phyloP scores from a whole-genome alignment of 2,329 filamentous ascomycete species.

The Trichoderma hamatum region DNA sequence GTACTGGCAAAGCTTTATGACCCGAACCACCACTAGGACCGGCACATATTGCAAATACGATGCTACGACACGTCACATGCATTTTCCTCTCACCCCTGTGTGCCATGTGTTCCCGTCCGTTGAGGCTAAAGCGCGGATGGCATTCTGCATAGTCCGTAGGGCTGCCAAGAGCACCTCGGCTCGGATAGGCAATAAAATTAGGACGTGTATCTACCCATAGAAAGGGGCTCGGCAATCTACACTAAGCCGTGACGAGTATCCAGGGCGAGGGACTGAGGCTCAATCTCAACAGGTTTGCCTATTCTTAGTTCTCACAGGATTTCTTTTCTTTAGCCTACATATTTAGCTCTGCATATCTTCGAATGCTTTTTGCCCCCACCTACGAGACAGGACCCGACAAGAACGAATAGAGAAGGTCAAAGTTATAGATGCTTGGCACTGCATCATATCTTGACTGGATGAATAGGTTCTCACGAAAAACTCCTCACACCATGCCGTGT shows the following conservation, averaged over 20 bases:
- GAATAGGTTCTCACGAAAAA: neutral
- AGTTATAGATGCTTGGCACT: neutral
- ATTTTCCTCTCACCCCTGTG: neutral
- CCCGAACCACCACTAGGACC: neutral
- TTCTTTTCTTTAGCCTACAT: neutral
- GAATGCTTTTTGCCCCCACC: neutral
- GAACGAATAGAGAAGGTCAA: neutral
- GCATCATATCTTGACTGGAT: neutral
- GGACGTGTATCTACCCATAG: neutral
- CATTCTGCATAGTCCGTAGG: constrained; percentile 15
- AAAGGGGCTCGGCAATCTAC: constrained; percentile 12
- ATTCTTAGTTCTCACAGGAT: constrained; percentile 1
- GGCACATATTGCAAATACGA: constrained; percentile 3
- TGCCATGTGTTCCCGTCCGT: constrained; percentile 13
- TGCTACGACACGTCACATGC: constrained; percentile 4
- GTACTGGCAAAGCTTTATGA: neutral
- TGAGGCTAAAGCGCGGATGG: constrained; percentile 8
- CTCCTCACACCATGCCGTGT: neutral
- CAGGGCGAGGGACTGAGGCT: constrained; percentile 7
- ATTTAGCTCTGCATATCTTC: neutral
- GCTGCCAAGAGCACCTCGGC: constrained; percentile 13
- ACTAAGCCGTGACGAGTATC: constrained; percentile 20
- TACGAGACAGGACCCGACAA: neutral
- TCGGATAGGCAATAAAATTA: constrained; percentile 6
- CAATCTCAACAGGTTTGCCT: neutral